A percentile compares a stretch with the other conserved stretches of the same genome.
These are phyloP conservation scores for Cavenderia fasciculata DNA, from an alignment of 78 protist species.

Conservation along the genomic window DNA sequence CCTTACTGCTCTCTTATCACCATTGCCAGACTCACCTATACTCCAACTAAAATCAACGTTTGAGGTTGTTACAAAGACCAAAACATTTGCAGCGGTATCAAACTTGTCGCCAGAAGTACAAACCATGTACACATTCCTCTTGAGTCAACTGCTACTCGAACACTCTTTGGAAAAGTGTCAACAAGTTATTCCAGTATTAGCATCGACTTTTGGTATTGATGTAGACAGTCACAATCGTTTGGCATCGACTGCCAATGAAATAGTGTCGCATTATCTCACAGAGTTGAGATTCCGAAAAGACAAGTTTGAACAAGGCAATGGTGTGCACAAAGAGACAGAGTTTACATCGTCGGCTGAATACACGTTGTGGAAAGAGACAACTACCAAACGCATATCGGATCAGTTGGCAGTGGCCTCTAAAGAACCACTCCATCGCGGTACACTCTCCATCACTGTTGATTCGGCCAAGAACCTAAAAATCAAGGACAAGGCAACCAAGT, in stretches of 20 bases:
- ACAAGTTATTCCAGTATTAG: background rate
- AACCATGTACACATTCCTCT: background rate
- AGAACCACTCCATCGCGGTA: background rate
- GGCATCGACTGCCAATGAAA: background rate
- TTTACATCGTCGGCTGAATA: background rate
- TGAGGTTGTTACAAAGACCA: background rate
- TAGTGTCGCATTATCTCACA: background rate
- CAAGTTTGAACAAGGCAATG: too few relatives aligned
- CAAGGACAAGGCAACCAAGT: background rate
- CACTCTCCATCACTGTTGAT: background rate
- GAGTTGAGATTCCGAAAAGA: too few relatives aligned
- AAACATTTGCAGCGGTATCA: background rate
- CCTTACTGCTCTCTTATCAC: background rate
- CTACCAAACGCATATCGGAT: background rate
- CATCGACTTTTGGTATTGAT: too few relatives aligned
- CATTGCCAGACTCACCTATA: background rate
- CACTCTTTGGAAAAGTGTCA: background rate
- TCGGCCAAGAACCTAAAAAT: background rate
- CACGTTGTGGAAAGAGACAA: background rate
- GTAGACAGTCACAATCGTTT: background rate
- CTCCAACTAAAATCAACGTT: background rate
- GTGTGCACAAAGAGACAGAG: too few relatives aligned
- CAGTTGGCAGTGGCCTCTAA: background rate
- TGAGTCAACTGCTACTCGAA: background rate
- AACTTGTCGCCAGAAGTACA: background rate